Evolutionary conservation across 768 basidiomycete genomes (phyloP).

Genomic region (Phylloporus rhodoxanthus): DNA sequence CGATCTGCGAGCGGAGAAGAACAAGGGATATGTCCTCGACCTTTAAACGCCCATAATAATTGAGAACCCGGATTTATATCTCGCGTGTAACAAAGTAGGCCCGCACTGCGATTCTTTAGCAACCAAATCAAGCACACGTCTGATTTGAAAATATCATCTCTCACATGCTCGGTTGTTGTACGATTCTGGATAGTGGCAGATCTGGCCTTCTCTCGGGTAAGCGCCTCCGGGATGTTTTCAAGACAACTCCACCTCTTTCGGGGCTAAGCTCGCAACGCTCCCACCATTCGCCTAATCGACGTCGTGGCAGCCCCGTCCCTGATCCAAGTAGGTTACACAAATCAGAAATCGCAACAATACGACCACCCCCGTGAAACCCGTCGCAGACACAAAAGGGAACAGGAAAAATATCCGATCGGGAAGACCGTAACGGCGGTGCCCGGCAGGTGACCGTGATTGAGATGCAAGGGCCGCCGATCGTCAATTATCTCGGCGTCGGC

Average conservation of each 20-base stretch:
- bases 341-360: constrained; percentile 10
- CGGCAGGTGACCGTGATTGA: constrained; percentile 18
- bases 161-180: constrained; percentile 30
- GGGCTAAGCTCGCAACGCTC: constrained; percentile 11
- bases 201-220: constrained; percentile 25
- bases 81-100: constrained; percentile 25
- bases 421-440: constrained; percentile 22
- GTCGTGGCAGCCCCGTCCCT: constrained; percentile 13
- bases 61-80: constrained; percentile 28
- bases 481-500: constrained; percentile 19
- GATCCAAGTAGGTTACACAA: constrained; percentile 11
- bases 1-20: constrained; percentile 8
- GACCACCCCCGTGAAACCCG: constrained; percentile 5
- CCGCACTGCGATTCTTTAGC: constrained; percentile 22
- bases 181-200: constrained; percentile 22
- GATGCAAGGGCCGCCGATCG: constrained; percentile 10
- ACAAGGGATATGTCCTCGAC: constrained; percentile 17
- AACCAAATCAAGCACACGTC: constrained; percentile 31
- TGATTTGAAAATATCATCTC: constrained; percentile 30
- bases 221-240: constrained; percentile 15
- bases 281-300: constrained; percentile 17
- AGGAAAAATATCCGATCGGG: constrained; percentile 4
- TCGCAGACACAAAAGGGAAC: background rate
- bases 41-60: constrained; percentile 15
- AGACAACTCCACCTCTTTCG: constrained; percentile 13